phyloP scores from a whole-genome alignment of 2,329 filamentous ascomycete genomes.

The Aureobasidium sp. region DNA sequence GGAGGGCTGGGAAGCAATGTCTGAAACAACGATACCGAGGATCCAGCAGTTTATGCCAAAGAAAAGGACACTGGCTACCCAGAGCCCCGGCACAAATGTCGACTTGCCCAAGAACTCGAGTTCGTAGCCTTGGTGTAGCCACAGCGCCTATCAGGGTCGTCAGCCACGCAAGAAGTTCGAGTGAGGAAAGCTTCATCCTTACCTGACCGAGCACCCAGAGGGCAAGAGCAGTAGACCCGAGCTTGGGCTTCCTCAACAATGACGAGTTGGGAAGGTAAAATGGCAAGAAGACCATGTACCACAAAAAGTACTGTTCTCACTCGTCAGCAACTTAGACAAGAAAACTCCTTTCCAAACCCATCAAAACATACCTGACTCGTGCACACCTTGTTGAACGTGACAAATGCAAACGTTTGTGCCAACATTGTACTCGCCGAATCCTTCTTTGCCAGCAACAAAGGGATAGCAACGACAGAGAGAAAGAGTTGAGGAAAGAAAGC shows the following conservation, averaged over 20 bases:
- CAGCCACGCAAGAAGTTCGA: not conserved
- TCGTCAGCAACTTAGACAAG: not conserved
- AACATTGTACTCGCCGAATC: conserved; percentile 79
- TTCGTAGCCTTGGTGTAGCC: conserved; percentile 44
- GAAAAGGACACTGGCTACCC: conserved; percentile 65
- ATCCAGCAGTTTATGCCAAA: conserved; percentile 85
- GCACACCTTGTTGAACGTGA: conserved; percentile 97
- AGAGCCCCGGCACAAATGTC: conserved; percentile 80
- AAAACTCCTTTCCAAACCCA: not conserved
- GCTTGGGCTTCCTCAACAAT: conserved; percentile 50
- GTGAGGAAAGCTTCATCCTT: conserved; percentile 15
- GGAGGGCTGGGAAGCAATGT: conserved; percentile 38
- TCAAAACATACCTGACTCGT: conserved; percentile 73
- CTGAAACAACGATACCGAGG: conserved; percentile 66
- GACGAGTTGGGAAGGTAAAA: conserved; percentile 80
- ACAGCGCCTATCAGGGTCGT: conserved; percentile 28
- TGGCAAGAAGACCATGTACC: conserved; percentile 91
- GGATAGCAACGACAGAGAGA: conserved; percentile 68
- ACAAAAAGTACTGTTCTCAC: conserved; percentile 80
- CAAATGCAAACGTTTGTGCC: conserved; percentile 93
- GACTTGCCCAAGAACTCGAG: conserved; percentile 59
- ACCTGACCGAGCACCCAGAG: conserved; percentile 71
- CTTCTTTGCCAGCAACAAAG: conserved; percentile 67
- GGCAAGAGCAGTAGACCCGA: conserved; percentile 57
- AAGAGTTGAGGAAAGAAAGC: conserved; percentile 85